Percentiles rank a stretch among this genome's conserved stretches.
phyloP scores from a whole-genome alignment of 768 basidiomycete species.

The Auricularia auricula-judae region DNA sequence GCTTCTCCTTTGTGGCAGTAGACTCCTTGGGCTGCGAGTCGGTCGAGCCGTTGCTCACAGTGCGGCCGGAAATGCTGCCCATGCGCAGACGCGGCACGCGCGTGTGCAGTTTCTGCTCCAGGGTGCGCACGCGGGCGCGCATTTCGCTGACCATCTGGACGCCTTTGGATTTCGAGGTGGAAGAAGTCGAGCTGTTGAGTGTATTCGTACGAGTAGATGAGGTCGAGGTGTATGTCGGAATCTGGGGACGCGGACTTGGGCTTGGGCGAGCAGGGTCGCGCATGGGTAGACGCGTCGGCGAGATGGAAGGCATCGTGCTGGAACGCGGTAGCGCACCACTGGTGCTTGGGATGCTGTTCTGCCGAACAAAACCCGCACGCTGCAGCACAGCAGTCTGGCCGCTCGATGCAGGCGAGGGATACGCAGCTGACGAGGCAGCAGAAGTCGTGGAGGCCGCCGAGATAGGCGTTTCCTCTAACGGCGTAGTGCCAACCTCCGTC shows the following conservation, averaged over 20 bases:
- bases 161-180: slow-evolving; percentile 61
- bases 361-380: slow-evolving; percentile 38
- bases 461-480: background rate
- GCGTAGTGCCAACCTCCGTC: slow-evolving; percentile 19
- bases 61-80: slow-evolving; percentile 52
- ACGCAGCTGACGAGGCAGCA: background rate
- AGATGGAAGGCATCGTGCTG: slow-evolving; percentile 41
- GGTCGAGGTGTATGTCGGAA: slow-evolving; percentile 17
- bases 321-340: slow-evolving; percentile 48
- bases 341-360: slow-evolving; percentile 27
- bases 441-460: background rate
- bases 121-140: slow-evolving; percentile 69
- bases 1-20: background rate
- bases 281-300: slow-evolving; percentile 32
- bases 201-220: slow-evolving; percentile 1
- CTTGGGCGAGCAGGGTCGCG: slow-evolving; percentile 29
- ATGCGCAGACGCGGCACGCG: slow-evolving; percentile 76
- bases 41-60: background rate
- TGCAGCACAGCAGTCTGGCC: slow-evolving; percentile 40
- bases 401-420: slow-evolving; percentile 9
- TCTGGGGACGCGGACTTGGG: slow-evolving; percentile 17
- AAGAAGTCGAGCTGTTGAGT: slow-evolving; percentile 18
- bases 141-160: slow-evolving; percentile 91
- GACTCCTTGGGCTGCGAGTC: background rate
- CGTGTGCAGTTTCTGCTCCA: slow-evolving; percentile 82